Conservation (phyloP, 108 stramenopile genomes). For the Pseudonitzschia pungens region DNA sequence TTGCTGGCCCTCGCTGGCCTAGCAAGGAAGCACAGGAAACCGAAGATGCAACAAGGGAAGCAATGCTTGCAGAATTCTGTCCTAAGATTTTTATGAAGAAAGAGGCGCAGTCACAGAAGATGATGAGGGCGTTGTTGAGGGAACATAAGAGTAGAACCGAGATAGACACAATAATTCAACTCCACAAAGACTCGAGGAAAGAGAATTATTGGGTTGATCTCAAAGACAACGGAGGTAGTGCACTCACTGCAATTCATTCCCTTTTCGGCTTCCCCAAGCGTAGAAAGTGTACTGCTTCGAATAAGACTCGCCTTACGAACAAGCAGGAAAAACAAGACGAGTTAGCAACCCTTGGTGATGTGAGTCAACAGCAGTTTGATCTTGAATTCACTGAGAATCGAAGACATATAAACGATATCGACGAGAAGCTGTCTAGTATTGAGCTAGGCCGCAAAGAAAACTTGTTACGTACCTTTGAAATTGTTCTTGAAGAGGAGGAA, state of each 20-base stretch:
- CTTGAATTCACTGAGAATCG: not conserved
- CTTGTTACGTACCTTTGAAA: not conserved
- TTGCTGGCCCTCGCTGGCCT: not conserved
- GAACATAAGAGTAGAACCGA: not conserved
- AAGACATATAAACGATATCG: not conserved
- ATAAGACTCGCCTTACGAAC: too few relatives aligned
- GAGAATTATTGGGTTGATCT: not conserved
- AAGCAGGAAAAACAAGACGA: too few relatives aligned
- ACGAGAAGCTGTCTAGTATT: constrained; percentile 1
- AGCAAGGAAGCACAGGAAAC: not conserved
- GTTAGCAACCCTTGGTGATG: not conserved
- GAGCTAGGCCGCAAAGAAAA: not conserved
- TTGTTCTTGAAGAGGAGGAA: not conserved
- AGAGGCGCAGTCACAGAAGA: not conserved
- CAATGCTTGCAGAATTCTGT: not conserved
- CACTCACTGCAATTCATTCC: not conserved
- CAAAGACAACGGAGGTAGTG: not conserved
- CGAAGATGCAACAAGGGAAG: not conserved
- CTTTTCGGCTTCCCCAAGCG: not conserved
- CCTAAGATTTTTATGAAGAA: not conserved
- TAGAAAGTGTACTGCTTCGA: too few relatives aligned
- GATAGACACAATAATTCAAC: not conserved
- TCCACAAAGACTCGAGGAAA: not conserved
- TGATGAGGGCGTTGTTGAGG: not conserved
- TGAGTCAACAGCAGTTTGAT: not conserved